Percentiles rank a stretch among this genome's conserved stretches.
These are phyloP conservation scores for Mortierella claussenii DNA, from an alignment of 192 early-diverging fungal species.

Conservation along the genomic window DNA sequence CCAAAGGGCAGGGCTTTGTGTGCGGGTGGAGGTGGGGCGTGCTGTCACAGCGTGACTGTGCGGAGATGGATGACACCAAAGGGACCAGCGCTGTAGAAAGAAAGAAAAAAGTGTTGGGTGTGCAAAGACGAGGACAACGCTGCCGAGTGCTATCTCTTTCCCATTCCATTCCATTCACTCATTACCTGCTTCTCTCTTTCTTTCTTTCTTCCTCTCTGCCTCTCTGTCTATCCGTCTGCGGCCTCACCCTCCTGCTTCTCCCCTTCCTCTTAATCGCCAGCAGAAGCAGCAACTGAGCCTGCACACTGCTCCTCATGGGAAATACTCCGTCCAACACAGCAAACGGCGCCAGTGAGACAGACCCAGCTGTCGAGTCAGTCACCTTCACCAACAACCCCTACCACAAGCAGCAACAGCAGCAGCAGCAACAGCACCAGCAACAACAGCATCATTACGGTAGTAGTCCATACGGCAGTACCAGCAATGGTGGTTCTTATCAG, in stretches of 20 bases:
- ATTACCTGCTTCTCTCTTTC: not conserved
- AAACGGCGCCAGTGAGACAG: slow-evolving; percentile 12
- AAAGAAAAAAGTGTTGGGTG: too few relatives aligned
- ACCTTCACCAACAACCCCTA: slow-evolving; percentile 45
- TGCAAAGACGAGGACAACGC: too few relatives aligned
- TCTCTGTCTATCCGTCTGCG: not conserved
- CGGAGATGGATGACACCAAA: too few relatives aligned
- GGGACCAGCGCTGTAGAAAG: too few relatives aligned
- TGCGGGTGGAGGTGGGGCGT: too few relatives aligned
- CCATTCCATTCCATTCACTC: not conserved
- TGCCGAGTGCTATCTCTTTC: too few relatives aligned
- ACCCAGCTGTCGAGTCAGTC: slow-evolving; percentile 33
- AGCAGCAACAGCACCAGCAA: slow-evolving; percentile 15
- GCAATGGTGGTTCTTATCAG: slow-evolving; percentile 5
- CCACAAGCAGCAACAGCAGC: slow-evolving; percentile 17
- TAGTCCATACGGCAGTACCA: slow-evolving; percentile 2
- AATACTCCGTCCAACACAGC: slow-evolving; percentile 36
- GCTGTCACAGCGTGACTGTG: too few relatives aligned
- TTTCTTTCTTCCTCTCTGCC: not conserved
- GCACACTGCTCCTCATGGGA: too few relatives aligned
- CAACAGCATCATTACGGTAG: slow-evolving; percentile 9
- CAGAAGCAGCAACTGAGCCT: too few relatives aligned
- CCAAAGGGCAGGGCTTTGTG: too few relatives aligned
- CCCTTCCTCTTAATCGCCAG: too few relatives aligned
- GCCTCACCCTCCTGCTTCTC: too few relatives aligned